Conservation (phyloP, 1,284 basidiomycete species). For the Sporisorium exsertum region DNA sequence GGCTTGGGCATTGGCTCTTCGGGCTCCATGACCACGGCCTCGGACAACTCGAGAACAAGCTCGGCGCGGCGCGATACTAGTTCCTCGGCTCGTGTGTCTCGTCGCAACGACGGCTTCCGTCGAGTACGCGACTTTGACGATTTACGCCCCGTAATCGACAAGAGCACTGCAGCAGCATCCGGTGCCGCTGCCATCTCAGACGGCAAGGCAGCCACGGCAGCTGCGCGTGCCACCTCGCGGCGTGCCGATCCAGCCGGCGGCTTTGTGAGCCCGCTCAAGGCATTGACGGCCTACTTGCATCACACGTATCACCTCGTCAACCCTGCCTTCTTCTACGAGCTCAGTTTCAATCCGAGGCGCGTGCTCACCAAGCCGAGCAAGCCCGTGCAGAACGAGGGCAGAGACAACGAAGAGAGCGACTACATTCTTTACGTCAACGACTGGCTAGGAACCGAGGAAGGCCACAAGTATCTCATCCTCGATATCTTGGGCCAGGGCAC, state of each 20-base stretch:
- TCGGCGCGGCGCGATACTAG: slow-evolving; percentile 14
- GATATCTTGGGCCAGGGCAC: slow-evolving; percentile 98
- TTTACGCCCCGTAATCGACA: slow-evolving; percentile 58
- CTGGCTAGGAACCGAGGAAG: slow-evolving; percentile 67
- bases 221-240: slow-evolving; percentile 41
- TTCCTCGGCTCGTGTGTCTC: slow-evolving; percentile 25
- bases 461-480: slow-evolving; percentile 89
- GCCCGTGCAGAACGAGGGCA: slow-evolving; percentile 67
- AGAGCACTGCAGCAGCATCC: slow-evolving; percentile 37
- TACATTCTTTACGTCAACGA: slow-evolving; percentile 69
- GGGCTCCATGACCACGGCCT: slow-evolving; percentile 42
- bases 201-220: slow-evolving; percentile 50
- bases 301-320: slow-evolving; percentile 69
- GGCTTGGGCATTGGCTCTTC: slow-evolving; percentile 42
- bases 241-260: slow-evolving; percentile 66
- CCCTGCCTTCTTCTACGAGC: slow-evolving; percentile 68
- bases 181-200: slow-evolving; percentile 50
- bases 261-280: slow-evolving; percentile 67
- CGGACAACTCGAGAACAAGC: slow-evolving; percentile 47
- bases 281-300: slow-evolving; percentile 67
- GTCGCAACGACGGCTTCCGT: slow-evolving; percentile 59
- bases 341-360: slow-evolving; percentile 67
- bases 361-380: slow-evolving; percentile 68
- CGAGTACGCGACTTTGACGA: slow-evolving; percentile 62
- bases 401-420: slow-evolving; percentile 68